Percentiles rank a stretch among this genome's conserved stretches.
Evolutionary conservation across 2,329 filamentous ascomycete species (phyloP).

Genomic region (Fusarium albosuccineum): DNA sequence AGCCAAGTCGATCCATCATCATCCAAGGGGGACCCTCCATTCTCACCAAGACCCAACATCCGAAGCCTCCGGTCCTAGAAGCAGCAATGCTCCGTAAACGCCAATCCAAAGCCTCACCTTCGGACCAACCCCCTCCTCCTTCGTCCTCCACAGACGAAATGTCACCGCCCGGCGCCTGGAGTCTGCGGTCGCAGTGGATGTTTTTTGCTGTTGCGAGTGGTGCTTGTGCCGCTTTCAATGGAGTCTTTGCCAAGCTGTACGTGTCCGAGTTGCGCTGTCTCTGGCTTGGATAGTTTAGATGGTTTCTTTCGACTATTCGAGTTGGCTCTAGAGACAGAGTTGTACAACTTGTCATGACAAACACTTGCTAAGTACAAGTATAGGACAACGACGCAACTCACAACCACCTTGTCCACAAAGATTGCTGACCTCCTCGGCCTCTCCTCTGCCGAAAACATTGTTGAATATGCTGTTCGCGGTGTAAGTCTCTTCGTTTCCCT

Average conservation of each 20-base stretch:
- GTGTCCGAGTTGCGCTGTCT: slow-evolving; percentile 46
- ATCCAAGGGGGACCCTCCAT: slow-evolving; percentile 26
- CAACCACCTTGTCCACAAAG: slow-evolving; percentile 59
- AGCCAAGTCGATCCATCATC: slow-evolving; percentile 34
- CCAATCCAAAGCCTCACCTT: slow-evolving; percentile 24
- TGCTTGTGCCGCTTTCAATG: slow-evolving; percentile 83
- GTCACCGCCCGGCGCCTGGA: slow-evolving; percentile 43
- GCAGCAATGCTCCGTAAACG: slow-evolving; percentile 49
- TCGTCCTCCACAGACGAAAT: slow-evolving; percentile 14
- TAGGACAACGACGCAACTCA: slow-evolving; percentile 70
- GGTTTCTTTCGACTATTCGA: background rate
- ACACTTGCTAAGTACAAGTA: slow-evolving; percentile 5
- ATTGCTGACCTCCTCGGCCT: slow-evolving; percentile 62
- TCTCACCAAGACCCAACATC: slow-evolving; percentile 29
- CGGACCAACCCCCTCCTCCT: slow-evolving; percentile 15
- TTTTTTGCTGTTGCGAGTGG: slow-evolving; percentile 79
- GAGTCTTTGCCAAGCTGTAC: slow-evolving; percentile 86
- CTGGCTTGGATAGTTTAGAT: background rate
- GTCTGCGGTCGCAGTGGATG: slow-evolving; percentile 68
- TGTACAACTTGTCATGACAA: background rate
- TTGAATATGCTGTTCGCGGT: slow-evolving; percentile 64
- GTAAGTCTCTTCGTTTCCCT: slow-evolving; percentile 53
- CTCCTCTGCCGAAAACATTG: slow-evolving; percentile 53
- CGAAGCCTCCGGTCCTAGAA: slow-evolving; percentile 25
- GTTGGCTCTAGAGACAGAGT: background rate